Evolutionary conservation across 306 rosid species (phyloP), one percentile per base, ranked within the genome.

Genomic region (Ziziphus jujuba): DNA sequence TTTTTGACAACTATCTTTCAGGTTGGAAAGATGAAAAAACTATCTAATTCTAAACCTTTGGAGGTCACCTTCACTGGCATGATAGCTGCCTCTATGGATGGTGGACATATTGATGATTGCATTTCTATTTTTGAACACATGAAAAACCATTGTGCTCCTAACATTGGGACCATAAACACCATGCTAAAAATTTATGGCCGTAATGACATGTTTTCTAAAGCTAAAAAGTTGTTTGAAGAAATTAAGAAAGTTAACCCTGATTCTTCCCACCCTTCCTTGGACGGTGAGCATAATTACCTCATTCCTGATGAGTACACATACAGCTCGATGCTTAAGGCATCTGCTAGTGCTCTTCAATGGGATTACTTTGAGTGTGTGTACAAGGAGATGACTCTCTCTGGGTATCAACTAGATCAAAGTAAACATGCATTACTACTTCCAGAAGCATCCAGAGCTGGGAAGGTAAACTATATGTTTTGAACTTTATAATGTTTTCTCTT

Each of bases 301-400:
- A 43, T 80, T 57, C 98, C 90, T 19, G 95, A 93, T 72, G 59
- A 60, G 63, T 90, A 78, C 80, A 90, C 96, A 16, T 93, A 90
- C 67, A 74, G 69, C 71, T 59, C 85, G 22, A 86, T 93, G 83
- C 84, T 90, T 72, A 89, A 88, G 81, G 90, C 88, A 36, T 87
- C 96, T 34, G 88, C 97, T 43, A 73, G 83, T 51, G 86, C 97
- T 53, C 86, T 76, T 51, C 98, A 88, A 64, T 93, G 98, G 98
- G 98, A 93, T 78, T 93, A 93, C 78, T 93, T 93, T 71, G 98
- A 92, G 84, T 86, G 76, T 72, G 88, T 87, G 56, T 92, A 90
- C 76, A 86, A 81, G 73, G 96, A 90, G 80, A 90, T 92, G 97
- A 73, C 82, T 72, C 77, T 90, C 34, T 76, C 88, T 2, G 90